Evolutionary conservation across 352 stramenopile species (phyloP), one percentile per base, ranked within the genome.

Genomic region (Discostella stelligera): DNA sequence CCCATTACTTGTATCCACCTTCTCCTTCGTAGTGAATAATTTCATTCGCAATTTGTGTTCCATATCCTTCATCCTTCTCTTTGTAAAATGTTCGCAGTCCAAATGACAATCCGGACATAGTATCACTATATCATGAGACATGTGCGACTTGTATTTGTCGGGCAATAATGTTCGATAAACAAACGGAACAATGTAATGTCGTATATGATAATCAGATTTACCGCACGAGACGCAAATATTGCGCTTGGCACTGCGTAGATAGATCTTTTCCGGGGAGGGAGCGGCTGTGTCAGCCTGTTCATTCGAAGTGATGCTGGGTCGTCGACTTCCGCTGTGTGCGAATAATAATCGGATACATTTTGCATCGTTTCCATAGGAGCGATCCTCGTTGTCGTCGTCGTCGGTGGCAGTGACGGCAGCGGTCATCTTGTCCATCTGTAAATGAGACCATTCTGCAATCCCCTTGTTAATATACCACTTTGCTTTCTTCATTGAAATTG

Each of bases 41-140:
- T 44, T 44, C 79, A 56, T 62, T 14, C 67, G 63, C 4, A 87
- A 72, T 0, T 65, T 37, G 25, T 70, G n/a, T 61, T 91, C 85
- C 37, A 90, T 49, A 25, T 78, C 21, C 21, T 86, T 83, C 69
- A 82, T 81, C 16, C 72, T 61, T 59, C 53, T 39, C 39, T 89
- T 78, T 10, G 77, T 65, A 7, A 63, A 52, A 61, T 78, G 56
- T 32, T 89, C 82, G 14, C 59, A 74, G 23, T 66, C 44, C 6
- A 91, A 21, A 82, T 91, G 83, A 79, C 87, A 93, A 20, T 85
- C 71, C 0, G 79, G 60, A 68, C 87, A 93, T 0, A 93, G 25
- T 5, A 93, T 77, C n/a, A 91, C 87, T 39, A 91, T 77, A 71
- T 93, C 87, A 77, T 91, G 85, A 10, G 83, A 84, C 62, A 89